Evolutionary conservation across 306 rosid species (phyloP), one percentile per base, ranked within the genome.

Genomic region (Macrotyloma uniflorum): DNA sequence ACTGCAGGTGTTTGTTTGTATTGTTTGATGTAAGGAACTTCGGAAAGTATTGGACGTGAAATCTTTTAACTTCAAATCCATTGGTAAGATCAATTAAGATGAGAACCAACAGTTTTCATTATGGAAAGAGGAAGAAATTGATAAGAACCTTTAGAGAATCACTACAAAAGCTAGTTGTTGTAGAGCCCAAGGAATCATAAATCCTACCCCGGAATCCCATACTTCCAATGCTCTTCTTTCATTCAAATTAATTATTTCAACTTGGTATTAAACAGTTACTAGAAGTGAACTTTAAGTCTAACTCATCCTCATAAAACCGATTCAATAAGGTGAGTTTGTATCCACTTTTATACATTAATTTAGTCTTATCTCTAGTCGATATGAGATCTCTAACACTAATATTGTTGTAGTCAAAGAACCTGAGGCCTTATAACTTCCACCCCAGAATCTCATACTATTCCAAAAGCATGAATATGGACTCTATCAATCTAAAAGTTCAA

Each of bases 61-160:
- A 67, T 7, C 18, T 54, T 13, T 30, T 1, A 35, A 76, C 45
- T 54, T 67, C 9, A 38, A 13, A 40, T 32, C 26, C 28, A 75
- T 19, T 35, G 55, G 53, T 49, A 28, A 61, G 23, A 46, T 79
- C 30, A 59, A 70, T 59, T 19, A 35, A 70, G 72, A 66, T 8
- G 50, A 80, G 45, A 73, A 57, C 5, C 45, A 65, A 43, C 38
- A 80, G 5, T 72, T 50, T 33, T 40, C 14, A 70, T 63, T 47
- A 32, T 16, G 11, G 36, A 8, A 38, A 36, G 71, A 23, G 33
- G 45, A 43, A 54, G 45, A 63, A 35, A 19, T 46, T 63, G 36
- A 57, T 13, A 24, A 13, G 18, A 57, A 54, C 8, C 28, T 1
- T 20, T 9, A 11, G 16, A 54, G 62, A 54, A 54, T 4, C 62